A percentile compares a stretch with the other conserved stretches of the same genome.
These are phyloP conservation scores for Paramecium primaurelia DNA, from an alignment of 73 alveolate species.

Conservation along the genomic window DNA sequence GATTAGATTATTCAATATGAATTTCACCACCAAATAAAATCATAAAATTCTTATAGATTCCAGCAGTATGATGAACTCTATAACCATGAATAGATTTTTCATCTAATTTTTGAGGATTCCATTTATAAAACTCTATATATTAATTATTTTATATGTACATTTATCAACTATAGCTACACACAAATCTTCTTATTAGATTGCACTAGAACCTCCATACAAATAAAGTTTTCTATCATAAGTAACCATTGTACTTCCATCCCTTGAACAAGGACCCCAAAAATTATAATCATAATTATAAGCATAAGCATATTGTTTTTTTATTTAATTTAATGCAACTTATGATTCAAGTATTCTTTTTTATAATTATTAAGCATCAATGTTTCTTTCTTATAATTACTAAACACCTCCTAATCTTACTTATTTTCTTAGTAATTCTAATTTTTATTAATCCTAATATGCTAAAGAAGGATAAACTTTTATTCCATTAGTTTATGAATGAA, in stretches of 20 bases:
- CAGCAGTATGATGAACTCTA: slow-evolving; percentile 31
- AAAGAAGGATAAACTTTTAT: slow-evolving; percentile 1
- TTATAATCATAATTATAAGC: slow-evolving; percentile 4
- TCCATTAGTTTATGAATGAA: not conserved
- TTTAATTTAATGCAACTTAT: not conserved
- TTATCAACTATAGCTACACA: not conserved
- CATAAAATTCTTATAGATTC: not conserved
- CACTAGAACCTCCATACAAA: slow-evolving; percentile 27
- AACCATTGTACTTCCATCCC: slow-evolving; percentile 3
- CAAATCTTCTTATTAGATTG: not conserved
- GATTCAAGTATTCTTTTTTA: not conserved
- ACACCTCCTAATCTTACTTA: not conserved
- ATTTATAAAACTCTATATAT: not conserved
- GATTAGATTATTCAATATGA: not conserved
- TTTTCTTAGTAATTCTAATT: not conserved
- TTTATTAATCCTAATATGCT: slow-evolving; percentile 13
- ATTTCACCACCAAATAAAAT: slow-evolving; percentile 31
- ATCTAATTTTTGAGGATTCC: slow-evolving; percentile 13
- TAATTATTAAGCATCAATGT: not conserved
- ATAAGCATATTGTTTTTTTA: not conserved
- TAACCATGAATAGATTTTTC: not conserved
- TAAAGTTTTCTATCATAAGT: not conserved
- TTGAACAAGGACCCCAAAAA: slow-evolving; percentile 26
- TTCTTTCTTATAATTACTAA: not conserved
- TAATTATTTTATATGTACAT: not conserved